Percentiles rank a stretch among this genome's conserved stretches.
phyloP scores from a whole-genome alignment of 2,329 filamentous ascomycete species.

The Sordariomycetes sp. region DNA sequence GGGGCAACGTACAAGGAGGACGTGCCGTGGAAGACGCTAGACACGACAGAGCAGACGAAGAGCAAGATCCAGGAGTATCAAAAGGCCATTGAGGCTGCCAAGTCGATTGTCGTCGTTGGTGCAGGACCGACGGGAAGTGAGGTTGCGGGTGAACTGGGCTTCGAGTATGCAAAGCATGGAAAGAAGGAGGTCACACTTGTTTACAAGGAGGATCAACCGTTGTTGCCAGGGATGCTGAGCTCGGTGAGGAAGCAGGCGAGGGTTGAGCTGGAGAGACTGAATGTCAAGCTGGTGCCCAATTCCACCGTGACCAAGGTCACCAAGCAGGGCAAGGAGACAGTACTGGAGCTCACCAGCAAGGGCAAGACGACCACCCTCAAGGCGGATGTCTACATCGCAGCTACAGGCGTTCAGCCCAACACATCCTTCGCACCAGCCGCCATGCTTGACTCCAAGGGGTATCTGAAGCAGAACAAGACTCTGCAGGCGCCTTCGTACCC shows the following conservation, averaged over 20 bases:
- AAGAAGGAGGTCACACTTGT: slow-evolving; percentile 38
- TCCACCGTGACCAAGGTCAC: slow-evolving; percentile 23
- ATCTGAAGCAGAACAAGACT: slow-evolving; percentile 24
- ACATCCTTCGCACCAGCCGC: slow-evolving; percentile 28
- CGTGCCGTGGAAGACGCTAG: slow-evolving; percentile 41
- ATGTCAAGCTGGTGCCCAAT: slow-evolving; percentile 30
- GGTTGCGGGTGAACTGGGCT: slow-evolving; percentile 40
- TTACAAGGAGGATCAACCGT: slow-evolving; percentile 26
- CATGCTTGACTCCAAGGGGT: slow-evolving; percentile 23
- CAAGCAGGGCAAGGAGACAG: slow-evolving; percentile 13
- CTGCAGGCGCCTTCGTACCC: slow-evolving; percentile 23
- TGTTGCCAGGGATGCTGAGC: slow-evolving; percentile 19
- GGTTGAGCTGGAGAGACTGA: slow-evolving; percentile 31
- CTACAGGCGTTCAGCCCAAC: slow-evolving; percentile 35
- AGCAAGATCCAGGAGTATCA: slow-evolving; percentile 16
- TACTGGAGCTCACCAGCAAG: slow-evolving; percentile 21
- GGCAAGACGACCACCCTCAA: slow-evolving; percentile 26
- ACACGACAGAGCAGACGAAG: slow-evolving; percentile 31
- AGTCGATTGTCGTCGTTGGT: slow-evolving; percentile 41
- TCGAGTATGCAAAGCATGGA: slow-evolving; percentile 27
- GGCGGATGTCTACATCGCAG: slow-evolving; percentile 36
- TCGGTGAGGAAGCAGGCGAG: slow-evolving; percentile 28
- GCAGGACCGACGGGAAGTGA: slow-evolving; percentile 42
- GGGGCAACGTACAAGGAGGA: slow-evolving; percentile 32
- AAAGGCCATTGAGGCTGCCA: slow-evolving; percentile 27